phyloP scores from a whole-genome alignment of 805 yeast species.

The Starmerella floricola region DNA sequence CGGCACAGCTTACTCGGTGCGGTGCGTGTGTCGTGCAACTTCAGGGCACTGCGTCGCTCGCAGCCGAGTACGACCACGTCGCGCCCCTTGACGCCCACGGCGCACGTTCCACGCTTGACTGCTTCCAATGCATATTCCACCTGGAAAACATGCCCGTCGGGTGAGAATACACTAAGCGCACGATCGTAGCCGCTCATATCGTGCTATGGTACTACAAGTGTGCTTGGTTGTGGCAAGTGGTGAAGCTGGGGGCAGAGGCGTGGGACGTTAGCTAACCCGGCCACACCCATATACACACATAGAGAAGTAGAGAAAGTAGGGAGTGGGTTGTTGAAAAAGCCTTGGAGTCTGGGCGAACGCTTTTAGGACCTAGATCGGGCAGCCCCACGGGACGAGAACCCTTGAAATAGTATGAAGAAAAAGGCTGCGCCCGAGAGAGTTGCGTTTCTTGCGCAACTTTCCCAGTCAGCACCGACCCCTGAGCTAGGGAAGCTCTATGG shows the following conservation, averaged over 20 bases:
- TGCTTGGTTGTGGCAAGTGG: conserved; percentile 5
- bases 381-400: no score
- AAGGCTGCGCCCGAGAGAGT: conserved; percentile 23
- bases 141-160: conserved; percentile 98
- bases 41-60: conserved; percentile 89
- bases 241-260: not conserved
- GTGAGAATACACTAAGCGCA: conserved; percentile 96
- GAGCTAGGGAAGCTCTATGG: conserved; percentile 46
- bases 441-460: conserved; percentile 27
- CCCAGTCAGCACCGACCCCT: conserved; percentile 20
- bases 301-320: no score
- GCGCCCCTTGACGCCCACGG: conserved; percentile 90
- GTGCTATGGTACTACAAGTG: not conserved
- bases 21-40: conserved; percentile 90
- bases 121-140: conserved; percentile 97
- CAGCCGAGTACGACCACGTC: conserved; percentile 88
- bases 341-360: no score
- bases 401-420: conserved; percentile 12
- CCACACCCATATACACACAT: not conserved
- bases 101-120: conserved; percentile 95
- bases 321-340: not conserved
- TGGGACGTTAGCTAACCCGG: no score
- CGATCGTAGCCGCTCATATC: conserved; percentile 97
- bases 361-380: no score
- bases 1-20: conserved; percentile 91